Conservation (phyloP, 148 eudicot species). For the Vaccinium macrocarpon region DNA sequence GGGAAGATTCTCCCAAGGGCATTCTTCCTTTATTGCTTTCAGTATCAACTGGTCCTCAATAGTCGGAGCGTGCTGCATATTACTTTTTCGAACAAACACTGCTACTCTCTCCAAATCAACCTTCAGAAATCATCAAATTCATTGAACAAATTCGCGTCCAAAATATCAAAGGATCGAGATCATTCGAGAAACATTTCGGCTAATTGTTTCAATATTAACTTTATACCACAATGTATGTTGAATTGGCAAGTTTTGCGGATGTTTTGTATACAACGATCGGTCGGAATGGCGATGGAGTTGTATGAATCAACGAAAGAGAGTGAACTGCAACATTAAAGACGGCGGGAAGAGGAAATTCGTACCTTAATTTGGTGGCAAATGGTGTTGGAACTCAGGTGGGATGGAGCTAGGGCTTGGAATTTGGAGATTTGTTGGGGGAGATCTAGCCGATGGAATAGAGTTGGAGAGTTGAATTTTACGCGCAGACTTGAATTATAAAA, state of each 20-base stretch:
- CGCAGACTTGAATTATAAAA: not conserved
- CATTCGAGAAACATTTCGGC: not conserved
- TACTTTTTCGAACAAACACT: not conserved
- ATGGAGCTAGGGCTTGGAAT: constrained; percentile 9
- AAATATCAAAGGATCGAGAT: not conserved
- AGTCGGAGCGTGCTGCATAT: constrained; percentile 66
- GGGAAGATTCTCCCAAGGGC: constrained; percentile 79
- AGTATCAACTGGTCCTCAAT: constrained; percentile 82
- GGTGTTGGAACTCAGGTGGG: constrained; percentile 4
- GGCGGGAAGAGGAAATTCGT: not conserved
- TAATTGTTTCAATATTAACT: not conserved
- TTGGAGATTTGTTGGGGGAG: constrained; percentile 2
- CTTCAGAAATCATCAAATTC: not conserved
- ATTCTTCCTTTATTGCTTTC: constrained; percentile 83
- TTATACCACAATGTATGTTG: not conserved
- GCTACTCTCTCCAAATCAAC: constrained; percentile 18
- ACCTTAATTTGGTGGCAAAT: constrained; percentile 12
- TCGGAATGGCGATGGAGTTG: not conserved
- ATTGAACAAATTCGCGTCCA: not conserved
- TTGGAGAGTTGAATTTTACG: not conserved
- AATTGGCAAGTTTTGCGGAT: not conserved
- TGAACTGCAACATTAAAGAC: not conserved
- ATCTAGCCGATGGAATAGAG: constrained; percentile 2
- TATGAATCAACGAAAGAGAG: not conserved
- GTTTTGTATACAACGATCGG: not conserved